A percentile compares a stretch with the other conserved stretches of the same genome.
These are phyloP conservation scores for Fusarium temperatum DNA, from an alignment of 2,329 filamentous ascomycete species.

Conservation along the genomic window DNA sequence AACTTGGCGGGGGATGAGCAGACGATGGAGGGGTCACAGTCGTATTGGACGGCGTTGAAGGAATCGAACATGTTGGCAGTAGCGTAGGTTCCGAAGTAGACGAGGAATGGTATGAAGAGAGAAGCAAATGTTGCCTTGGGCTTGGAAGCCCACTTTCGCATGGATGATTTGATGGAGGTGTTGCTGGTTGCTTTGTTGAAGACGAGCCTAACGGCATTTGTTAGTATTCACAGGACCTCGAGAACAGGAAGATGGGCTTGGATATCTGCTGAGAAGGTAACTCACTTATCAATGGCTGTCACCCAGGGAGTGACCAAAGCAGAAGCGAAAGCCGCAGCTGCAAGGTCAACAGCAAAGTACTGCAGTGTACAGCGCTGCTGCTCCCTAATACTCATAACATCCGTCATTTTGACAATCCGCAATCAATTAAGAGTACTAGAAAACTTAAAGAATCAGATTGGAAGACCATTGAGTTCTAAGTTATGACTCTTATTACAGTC, in stretches of 20 bases:
- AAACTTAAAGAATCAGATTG: not conserved
- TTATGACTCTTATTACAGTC: constrained; percentile 19
- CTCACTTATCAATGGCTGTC: constrained; percentile 40
- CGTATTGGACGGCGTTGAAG: constrained; percentile 30
- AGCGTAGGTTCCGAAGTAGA: constrained; percentile 42
- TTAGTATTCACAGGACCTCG: not conserved
- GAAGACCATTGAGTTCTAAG: not conserved
- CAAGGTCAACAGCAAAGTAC: constrained; percentile 38
- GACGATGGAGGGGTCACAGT: constrained; percentile 25
- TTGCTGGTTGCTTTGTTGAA: constrained; percentile 39
- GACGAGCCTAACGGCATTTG: constrained; percentile 15
- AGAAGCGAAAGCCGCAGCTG: constrained; percentile 36
- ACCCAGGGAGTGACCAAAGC: constrained; percentile 41
- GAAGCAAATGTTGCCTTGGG: constrained; percentile 33
- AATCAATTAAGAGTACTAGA: not conserved
- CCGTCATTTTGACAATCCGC: constrained; percentile 27
- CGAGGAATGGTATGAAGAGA: constrained; percentile 38
- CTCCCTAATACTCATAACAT: constrained; percentile 35
- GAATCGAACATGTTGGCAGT: constrained; percentile 41
- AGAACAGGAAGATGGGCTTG: rapidly evolving
- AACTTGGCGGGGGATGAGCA: constrained; percentile 38
- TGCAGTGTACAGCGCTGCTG: constrained; percentile 39
- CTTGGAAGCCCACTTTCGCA: constrained; percentile 35
- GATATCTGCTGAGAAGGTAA: rapidly evolving
- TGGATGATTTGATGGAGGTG: constrained; percentile 31